Evolutionary conservation across 2,329 filamentous ascomycete genomes (phyloP).

Genomic region (Colletotrichum zoysiae): DNA sequence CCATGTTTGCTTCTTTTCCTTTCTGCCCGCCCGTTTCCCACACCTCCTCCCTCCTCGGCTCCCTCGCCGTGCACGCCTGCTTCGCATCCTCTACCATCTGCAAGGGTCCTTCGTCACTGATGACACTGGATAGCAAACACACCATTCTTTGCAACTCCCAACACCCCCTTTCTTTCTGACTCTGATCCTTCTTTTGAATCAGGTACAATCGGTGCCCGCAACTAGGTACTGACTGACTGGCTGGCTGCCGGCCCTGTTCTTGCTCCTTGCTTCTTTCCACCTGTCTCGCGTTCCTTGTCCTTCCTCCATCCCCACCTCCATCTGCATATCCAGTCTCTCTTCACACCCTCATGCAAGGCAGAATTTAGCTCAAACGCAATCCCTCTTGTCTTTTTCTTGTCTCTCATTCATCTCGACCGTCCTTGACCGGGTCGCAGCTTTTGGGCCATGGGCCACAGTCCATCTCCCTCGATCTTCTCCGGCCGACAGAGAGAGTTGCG

Average conservation of each 20-base stretch:
- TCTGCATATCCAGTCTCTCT: constrained; percentile 25
- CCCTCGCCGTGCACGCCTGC: constrained; percentile 20
- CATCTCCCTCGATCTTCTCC: constrained; percentile 35
- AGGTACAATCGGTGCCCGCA: not conserved
- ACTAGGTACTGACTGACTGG: too few species aligned
- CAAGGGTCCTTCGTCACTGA: constrained; percentile 24
- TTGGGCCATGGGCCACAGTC: constrained; percentile 3
- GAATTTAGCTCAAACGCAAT: constrained; percentile 1
- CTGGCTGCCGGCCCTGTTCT: constrained; percentile 12
- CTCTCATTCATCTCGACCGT: constrained; percentile 29
- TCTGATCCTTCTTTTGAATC: constrained; percentile 8
- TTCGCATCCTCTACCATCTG: constrained; percentile 31
- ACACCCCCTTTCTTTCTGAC: constrained; percentile 14
- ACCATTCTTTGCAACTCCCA: constrained; percentile 6
- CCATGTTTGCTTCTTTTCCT: constrained; percentile 31
- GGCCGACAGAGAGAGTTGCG: constrained; percentile 23
- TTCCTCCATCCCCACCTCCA: constrained; percentile 8
- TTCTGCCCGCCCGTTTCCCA: constrained; percentile 14
- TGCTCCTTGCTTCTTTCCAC: constrained; percentile 33
- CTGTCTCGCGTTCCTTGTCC: constrained; percentile 11
- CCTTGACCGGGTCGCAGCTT: constrained; percentile 20
- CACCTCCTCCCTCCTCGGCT: constrained; percentile 7
- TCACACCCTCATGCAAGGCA: constrained; percentile 36
- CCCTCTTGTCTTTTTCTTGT: constrained; percentile 22
- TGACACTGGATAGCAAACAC: constrained; percentile 7